phyloP scores from a whole-genome alignment of 371 early-diverging fungal genomes.

The Syncephalis fuscata region DNA sequence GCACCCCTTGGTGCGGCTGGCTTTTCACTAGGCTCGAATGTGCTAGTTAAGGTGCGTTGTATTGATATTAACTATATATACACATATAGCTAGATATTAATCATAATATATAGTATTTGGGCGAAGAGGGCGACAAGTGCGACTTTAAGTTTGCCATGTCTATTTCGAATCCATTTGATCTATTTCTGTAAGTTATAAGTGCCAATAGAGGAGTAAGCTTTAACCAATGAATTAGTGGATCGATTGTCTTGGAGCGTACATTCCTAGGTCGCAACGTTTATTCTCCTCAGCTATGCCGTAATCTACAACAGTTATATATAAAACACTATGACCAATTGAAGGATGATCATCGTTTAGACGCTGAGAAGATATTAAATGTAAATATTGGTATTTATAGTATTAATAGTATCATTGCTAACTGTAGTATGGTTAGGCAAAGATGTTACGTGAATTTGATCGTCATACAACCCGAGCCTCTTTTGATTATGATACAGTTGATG shows the following conservation, averaged over 20 bases:
- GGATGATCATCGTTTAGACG: slow-evolving; percentile 25
- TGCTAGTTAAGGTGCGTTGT: slow-evolving; percentile 55
- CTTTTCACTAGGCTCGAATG: slow-evolving; percentile 81
- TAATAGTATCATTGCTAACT: no score
- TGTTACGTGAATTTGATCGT: slow-evolving; percentile 53
- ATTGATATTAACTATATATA: not conserved
- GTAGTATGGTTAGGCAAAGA: no score
- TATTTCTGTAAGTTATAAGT: slow-evolving; percentile 21
- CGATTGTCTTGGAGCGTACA: slow-evolving; percentile 16
- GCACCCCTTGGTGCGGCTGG: slow-evolving; percentile 65
- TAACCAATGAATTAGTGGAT: not conserved
- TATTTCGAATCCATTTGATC: slow-evolving; percentile 78
- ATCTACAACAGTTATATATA: slow-evolving; percentile 37
- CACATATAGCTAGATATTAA: not conserved
- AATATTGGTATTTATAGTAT: not conserved
- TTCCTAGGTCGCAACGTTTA: slow-evolving; percentile 42
- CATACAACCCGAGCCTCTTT: slow-evolving; percentile 47
- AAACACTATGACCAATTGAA: slow-evolving; percentile 40
- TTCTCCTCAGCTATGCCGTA: slow-evolving; percentile 47
- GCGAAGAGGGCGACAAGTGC: slow-evolving; percentile 63
- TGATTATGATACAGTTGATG: slow-evolving; percentile 58
- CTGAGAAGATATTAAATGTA: slow-evolving; percentile 24
- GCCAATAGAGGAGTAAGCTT: slow-evolving; percentile 1
- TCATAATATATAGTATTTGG: slow-evolving; percentile 35
- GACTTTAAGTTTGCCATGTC: slow-evolving; percentile 59